These are phyloP conservation scores for Castanea sativa DNA, from an alignment of 306 rosid species.

Conservation along the genomic window DNA sequence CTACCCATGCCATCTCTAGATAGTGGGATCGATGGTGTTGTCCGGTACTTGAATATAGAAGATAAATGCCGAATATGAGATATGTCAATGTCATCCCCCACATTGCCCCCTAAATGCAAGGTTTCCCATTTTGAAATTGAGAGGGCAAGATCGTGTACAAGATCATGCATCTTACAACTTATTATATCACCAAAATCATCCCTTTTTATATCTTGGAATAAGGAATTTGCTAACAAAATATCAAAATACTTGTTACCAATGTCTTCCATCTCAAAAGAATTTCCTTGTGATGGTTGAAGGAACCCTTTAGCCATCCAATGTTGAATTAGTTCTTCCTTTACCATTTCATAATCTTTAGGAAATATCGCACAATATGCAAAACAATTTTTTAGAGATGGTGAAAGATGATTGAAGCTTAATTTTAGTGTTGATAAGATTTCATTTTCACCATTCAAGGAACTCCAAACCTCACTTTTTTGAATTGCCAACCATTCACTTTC, in stretches of 20 bases:
- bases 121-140: too few relatives aligned
- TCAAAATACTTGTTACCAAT: too few relatives aligned
- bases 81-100: too few relatives aligned
- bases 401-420: neutral
- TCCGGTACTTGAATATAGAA: fast-evolving
- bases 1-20: too few relatives aligned
- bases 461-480: neutral
- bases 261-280: neutral
- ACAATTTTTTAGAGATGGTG: conserved; percentile 14
- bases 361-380: conserved; percentile 23
- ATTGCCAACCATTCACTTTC: too few relatives aligned
- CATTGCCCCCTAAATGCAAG: too few relatives aligned
- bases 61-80: too few relatives aligned
- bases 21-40: too few relatives aligned
- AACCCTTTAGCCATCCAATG: conserved; percentile 20
- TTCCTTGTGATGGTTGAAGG: neutral
- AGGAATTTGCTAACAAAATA: conserved; percentile 2
- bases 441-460: too few relatives aligned
- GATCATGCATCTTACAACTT: conserved; percentile 25
- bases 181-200: neutral
- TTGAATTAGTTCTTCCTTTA: neutral
- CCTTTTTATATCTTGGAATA: conserved; percentile 5
- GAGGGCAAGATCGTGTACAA: conserved; percentile 8
- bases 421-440: too few relatives aligned
- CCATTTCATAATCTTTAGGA: neutral